Conservation (phyloP, 1,284 basidiomycete genomes). For the Cutaneotrichosporon cutaneum region DNA sequence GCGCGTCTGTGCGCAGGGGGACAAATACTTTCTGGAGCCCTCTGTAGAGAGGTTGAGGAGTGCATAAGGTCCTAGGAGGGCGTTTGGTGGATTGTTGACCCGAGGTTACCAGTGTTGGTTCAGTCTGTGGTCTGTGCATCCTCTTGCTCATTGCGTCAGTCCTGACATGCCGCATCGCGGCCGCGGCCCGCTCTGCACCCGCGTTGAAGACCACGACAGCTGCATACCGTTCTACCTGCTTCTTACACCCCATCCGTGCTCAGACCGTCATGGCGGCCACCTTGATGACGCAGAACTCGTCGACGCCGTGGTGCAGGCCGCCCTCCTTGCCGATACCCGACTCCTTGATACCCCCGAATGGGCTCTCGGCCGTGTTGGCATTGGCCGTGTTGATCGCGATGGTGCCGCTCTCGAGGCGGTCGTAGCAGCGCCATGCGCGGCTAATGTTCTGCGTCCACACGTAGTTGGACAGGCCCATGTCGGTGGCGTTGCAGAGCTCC, state of each 20-base stretch:
- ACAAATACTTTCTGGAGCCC: too few relatives aligned
- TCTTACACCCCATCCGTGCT: background rate
- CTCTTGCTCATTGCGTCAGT: too few relatives aligned
- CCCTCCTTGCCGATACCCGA: conserved; percentile 33
- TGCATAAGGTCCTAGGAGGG: too few relatives aligned
- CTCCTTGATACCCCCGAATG: conserved; percentile 72
- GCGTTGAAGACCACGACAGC: background rate
- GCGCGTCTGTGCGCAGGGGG: too few relatives aligned
- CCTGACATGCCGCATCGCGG: too few relatives aligned
- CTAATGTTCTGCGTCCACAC: conserved; percentile 84
- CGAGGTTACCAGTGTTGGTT: too few relatives aligned
- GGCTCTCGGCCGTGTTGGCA: conserved; percentile 73
- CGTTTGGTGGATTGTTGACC: too few relatives aligned
- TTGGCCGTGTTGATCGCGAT: conserved; percentile 68
- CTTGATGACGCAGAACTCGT: conserved; percentile 27
- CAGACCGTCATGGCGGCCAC: conserved; percentile 17
- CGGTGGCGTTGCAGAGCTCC: conserved; percentile 72
- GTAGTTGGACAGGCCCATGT: conserved; percentile 85
- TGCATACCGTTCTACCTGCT: background rate
- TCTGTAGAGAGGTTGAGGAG: too few relatives aligned
- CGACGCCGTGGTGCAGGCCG: conserved; percentile 24
- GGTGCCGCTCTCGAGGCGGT: conserved; percentile 91
- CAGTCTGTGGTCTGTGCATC: too few relatives aligned
- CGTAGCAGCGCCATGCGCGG: conserved; percentile 88
- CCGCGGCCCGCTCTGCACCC: background rate